Percentiles rank a stretch among this genome's conserved stretches.
These are phyloP conservation scores for Balamuthia mandrillaris DNA, from an alignment of 208 protist genomes.

Conservation along the genomic window DNA sequence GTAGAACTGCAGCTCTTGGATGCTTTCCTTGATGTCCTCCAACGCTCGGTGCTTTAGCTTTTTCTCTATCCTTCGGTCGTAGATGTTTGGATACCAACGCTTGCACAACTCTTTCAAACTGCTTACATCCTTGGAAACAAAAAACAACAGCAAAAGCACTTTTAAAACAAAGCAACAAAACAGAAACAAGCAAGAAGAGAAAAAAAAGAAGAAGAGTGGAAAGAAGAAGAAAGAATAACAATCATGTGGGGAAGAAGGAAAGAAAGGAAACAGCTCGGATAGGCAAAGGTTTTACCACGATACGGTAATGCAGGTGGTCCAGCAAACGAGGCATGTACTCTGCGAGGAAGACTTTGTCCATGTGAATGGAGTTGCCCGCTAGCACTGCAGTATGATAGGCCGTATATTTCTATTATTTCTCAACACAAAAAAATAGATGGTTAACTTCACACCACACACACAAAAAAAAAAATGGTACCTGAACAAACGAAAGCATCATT, in stretches of 20 bases:
- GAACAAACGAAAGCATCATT: constrained; percentile 53
- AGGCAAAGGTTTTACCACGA: constrained; percentile 41
- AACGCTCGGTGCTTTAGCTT: constrained; percentile 33
- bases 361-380: constrained; percentile 62
- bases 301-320: constrained; percentile 63
- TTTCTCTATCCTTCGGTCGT: constrained; percentile 3
- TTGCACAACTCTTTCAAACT: constrained; percentile 60
- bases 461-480: too few relatives aligned
- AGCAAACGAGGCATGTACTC: constrained; percentile 55
- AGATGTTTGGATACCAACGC: constrained; percentile 53
- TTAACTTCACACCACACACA: too few relatives aligned
- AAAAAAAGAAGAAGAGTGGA: neutral
- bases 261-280: neutral
- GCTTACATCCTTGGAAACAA: neutral
- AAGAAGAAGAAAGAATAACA: too few relatives aligned
- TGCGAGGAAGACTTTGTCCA: constrained; percentile 59
- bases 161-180: neutral
- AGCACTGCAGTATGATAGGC: constrained; percentile 14
- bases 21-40: constrained; percentile 64
- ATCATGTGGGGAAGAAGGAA: too few relatives aligned
- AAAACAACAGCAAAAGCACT: neutral
- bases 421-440: neutral
- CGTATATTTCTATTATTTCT: neutral
- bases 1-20: constrained; percentile 64
- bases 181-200: neutral